Percentiles rank a stretch among this genome's conserved stretches.
These are phyloP conservation scores for Glutinoglossum americanum DNA, from an alignment of 495 filamentous ascomycete species.

Conservation along the genomic window DNA sequence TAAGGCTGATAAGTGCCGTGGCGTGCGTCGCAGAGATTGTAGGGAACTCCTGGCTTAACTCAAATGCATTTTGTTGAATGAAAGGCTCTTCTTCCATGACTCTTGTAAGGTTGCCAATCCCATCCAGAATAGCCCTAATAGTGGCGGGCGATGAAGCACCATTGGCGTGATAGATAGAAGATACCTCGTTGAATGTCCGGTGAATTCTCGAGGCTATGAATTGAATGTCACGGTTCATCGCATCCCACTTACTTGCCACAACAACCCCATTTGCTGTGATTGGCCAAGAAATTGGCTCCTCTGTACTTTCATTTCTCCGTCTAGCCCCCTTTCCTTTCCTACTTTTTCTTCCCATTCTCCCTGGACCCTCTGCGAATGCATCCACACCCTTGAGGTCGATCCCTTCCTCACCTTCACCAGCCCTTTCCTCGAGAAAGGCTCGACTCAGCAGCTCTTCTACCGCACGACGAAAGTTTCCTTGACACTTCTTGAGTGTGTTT, in stretches of 20 bases:
- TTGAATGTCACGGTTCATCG: conserved; percentile 31
- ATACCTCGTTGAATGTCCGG: conserved; percentile 26
- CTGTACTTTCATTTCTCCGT: background rate
- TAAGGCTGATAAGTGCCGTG: conserved; percentile 30
- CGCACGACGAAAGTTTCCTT: conserved; percentile 38
- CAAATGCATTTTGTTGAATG: conserved; percentile 25
- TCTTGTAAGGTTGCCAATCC: background rate
- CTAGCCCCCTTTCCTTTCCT: conserved; percentile 4
- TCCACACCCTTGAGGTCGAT: conserved; percentile 50
- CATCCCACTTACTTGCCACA: conserved; percentile 31
- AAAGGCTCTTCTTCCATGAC: conserved; percentile 16
- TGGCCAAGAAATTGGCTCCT: background rate
- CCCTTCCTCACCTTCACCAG: conserved; percentile 19
- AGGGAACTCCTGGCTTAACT: conserved; percentile 32
- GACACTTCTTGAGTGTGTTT: conserved; percentile 39
- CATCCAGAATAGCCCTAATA: conserved; percentile 15
- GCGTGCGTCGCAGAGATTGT: conserved; percentile 22
- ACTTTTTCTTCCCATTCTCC: conserved; percentile 22
- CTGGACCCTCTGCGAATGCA: conserved; percentile 38
- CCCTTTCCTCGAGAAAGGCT: conserved; percentile 41
- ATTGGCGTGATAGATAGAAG: conserved; percentile 39
- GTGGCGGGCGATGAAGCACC: conserved; percentile 34
- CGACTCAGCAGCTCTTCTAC: conserved; percentile 68
- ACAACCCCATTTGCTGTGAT: background rate
- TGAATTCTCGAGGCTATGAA: conserved; percentile 31